Percentiles rank a stretch among this genome's conserved stretches.
These are phyloP conservation scores for Phyllosticta citrichinensis DNA, from an alignment of 2,329 filamentous ascomycete genomes.

Conservation along the genomic window DNA sequence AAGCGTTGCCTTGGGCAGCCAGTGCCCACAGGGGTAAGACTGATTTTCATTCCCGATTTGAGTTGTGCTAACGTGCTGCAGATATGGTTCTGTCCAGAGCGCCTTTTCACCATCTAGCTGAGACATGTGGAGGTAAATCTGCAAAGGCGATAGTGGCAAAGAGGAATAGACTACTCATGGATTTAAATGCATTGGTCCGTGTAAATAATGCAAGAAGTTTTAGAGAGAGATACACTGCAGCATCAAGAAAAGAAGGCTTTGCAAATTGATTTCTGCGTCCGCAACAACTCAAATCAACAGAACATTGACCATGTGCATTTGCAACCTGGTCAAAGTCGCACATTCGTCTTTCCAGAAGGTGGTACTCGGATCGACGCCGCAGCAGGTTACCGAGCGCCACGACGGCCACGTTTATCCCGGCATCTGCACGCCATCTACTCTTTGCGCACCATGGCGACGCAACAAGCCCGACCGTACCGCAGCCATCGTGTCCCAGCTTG, in stretches of 20 bases:
- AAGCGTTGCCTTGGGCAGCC: slow-evolving; percentile 40
- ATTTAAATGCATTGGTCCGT: neutral
- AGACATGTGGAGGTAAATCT: neutral
- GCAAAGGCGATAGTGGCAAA: neutral
- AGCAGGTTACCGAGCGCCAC: neutral
- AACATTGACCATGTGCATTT: neutral
- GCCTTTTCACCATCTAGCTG: slow-evolving; percentile 17
- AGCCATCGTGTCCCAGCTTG: slow-evolving; percentile 35
- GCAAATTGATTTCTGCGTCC: neutral
- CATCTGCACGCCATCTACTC: neutral
- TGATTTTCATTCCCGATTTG: slow-evolving; percentile 6
- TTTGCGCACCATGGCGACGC: neutral
- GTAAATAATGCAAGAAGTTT: neutral
- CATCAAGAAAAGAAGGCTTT: neutral
- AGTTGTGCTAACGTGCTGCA: slow-evolving; percentile 13
- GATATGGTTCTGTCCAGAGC: slow-evolving; percentile 32
- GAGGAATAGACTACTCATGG: neutral
- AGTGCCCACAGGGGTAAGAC: slow-evolving; percentile 41
- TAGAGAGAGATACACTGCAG: neutral
- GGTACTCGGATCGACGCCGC: neutral
- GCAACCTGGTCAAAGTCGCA: neutral
- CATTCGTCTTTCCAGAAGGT: neutral
- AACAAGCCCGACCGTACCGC: slow-evolving; percentile 30
- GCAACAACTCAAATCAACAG: neutral
- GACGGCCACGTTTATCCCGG: neutral